These are phyloP conservation scores for Capsella bursapastoris DNA, from an alignment of 345 rosid genomes.

Conservation along the genomic window DNA sequence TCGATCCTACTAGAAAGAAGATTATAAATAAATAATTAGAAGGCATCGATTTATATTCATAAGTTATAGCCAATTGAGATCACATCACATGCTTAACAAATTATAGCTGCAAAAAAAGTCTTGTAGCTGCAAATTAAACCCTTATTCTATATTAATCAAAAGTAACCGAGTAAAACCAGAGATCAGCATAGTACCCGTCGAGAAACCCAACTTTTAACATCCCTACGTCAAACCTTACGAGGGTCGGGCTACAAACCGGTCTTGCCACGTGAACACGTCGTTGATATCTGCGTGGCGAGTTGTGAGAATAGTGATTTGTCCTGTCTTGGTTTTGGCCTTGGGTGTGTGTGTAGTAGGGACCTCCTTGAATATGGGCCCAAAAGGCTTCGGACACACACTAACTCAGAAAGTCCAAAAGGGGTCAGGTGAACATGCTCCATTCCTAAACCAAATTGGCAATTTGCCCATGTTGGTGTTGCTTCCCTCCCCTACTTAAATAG, in stretches of 20 bases:
- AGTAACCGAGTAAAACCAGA: too few relatives aligned
- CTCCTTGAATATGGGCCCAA: slow-evolving; percentile 26
- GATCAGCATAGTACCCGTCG: too few relatives aligned
- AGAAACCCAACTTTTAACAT: too few relatives aligned
- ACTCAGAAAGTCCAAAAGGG: slow-evolving; percentile 42
- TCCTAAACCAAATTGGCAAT: slow-evolving; percentile 43
- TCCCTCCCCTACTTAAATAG: slow-evolving; percentile 29
- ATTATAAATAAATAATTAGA: too few relatives aligned
- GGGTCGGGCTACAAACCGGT: neutral
- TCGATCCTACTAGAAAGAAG: too few relatives aligned
- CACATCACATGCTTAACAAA: too few relatives aligned
- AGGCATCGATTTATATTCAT: too few relatives aligned
- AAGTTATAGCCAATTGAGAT: too few relatives aligned
- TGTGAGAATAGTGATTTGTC: slow-evolving; percentile 20
- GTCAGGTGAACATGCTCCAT: slow-evolving; percentile 38
- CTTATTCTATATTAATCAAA: too few relatives aligned
- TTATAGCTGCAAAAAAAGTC: too few relatives aligned
- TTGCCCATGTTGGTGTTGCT: slow-evolving; percentile 42
- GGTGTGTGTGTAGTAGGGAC: too few relatives aligned
- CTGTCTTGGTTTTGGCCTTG: slow-evolving; percentile 9
- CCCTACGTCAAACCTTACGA: neutral
- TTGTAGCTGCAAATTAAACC: too few relatives aligned
- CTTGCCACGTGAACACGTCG: slow-evolving; percentile 32
- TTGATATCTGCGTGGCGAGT: slow-evolving; percentile 19
- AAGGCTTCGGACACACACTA: slow-evolving; percentile 36